Percentiles rank a stretch among this genome's conserved stretches.
Evolutionary conservation across 2,329 filamentous ascomycete genomes (phyloP).

Genomic region (Aureobasidium sp.): DNA sequence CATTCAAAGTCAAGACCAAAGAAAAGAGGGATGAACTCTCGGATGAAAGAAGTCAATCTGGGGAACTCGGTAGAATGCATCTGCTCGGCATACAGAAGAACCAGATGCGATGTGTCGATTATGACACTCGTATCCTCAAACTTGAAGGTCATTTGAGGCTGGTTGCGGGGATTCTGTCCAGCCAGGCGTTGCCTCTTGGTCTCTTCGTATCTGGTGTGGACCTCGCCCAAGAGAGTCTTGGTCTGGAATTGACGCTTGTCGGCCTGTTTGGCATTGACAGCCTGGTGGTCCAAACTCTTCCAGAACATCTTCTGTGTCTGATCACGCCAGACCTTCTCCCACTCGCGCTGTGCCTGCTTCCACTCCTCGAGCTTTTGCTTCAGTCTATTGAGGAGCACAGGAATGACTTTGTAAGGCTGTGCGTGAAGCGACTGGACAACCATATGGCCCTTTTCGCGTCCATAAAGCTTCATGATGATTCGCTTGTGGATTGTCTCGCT

Average conservation of each 20-base stretch:
- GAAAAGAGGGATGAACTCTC: slow-evolving; percentile 45
- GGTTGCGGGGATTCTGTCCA: slow-evolving; percentile 22
- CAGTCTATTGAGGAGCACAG: slow-evolving; percentile 77
- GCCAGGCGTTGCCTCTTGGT: slow-evolving; percentile 62
- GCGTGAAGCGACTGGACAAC: slow-evolving; percentile 83
- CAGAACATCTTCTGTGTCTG: slow-evolving; percentile 94
- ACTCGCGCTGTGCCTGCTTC: slow-evolving; percentile 93
- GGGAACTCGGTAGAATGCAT: slow-evolving; percentile 38
- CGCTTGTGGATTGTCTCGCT: slow-evolving; percentile 96
- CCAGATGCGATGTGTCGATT: slow-evolving; percentile 39
- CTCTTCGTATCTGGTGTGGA: slow-evolving; percentile 89
- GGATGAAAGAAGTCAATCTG: slow-evolving; percentile 40
- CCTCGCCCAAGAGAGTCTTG: slow-evolving; percentile 83
- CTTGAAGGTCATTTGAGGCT: slow-evolving; percentile 62
- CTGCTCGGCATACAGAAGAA: slow-evolving; percentile 39
- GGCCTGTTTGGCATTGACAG: slow-evolving; percentile 75
- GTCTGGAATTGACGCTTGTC: slow-evolving; percentile 89
- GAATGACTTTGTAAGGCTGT: slow-evolving; percentile 78
- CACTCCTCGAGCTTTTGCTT: slow-evolving; percentile 98
- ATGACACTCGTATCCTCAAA: slow-evolving; percentile 56
- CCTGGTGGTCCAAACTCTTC: slow-evolving; percentile 94
- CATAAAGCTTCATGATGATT: slow-evolving; percentile 96
- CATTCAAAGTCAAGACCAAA: slow-evolving; percentile 45
- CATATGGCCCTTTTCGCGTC: slow-evolving; percentile 70
- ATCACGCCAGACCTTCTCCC: slow-evolving; percentile 97